Evolutionary conservation across 2,329 filamentous ascomycete species (phyloP), one percentile per base, ranked within the genome.

Genomic region (Pseudogymnoascus sp.): DNA sequence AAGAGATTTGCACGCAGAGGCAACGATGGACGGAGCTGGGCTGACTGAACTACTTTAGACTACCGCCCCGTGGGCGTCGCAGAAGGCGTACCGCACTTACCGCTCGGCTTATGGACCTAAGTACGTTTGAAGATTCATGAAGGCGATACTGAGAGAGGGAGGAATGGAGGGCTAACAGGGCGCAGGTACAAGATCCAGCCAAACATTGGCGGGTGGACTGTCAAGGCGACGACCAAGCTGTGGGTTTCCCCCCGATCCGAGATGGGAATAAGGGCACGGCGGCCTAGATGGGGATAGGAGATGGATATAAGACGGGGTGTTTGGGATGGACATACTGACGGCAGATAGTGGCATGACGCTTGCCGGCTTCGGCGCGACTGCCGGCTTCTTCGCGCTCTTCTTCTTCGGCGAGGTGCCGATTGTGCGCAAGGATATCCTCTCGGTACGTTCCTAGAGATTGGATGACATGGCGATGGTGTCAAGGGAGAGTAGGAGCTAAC

Each of bases 21-120:
- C 43, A 29, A 29, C 21, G 43, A 29, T 29, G 23, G 6, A 49
- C 12, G 3, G 43, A 49, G 21, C 43, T 29, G 23, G 43, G 23
- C 43, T 49, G 43, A 49, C 43, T 49, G 43, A 49, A 21, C 12
- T 49, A 11, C 23, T 4, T 29, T 49, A 49, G 43, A 49, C 43
- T 49, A 49, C 43, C 43, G 43, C 43, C 43, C 52, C 52, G 21
- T 59, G 52, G 52, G 35, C 52, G 29, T 35, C 29, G 52, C 52
- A 38, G 29, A 33, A 33, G 35, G 52, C 29, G 35, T 59, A 59
- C 52, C 52, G 52, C 19, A 67, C 73, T 65, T 87, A 85, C 80
- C 81, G 81, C 77, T 87, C 83, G 77, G 77, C 80, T 68, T 86
- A 84, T 73, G 85, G 83, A 73, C 85, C 85, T 61, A 87, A 86